phyloP scores from a whole-genome alignment of 768 basidiomycete genomes.

The Mycena latifolia region DNA sequence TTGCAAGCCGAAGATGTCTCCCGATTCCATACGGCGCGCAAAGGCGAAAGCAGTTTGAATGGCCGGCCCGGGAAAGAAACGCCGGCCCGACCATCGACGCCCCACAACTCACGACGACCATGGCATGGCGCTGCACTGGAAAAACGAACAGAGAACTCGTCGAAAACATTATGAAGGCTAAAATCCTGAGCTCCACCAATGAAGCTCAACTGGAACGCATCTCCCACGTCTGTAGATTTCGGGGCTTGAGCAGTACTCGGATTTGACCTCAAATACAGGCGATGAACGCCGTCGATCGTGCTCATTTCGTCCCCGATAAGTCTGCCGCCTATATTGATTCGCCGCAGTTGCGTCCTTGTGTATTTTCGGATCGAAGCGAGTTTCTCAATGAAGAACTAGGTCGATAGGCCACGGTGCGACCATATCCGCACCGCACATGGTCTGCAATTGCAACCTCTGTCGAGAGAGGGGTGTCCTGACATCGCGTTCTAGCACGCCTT shows the following conservation, averaged over 20 bases:
- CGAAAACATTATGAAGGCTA: constrained; percentile 62
- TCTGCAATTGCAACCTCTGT: constrained; percentile 41
- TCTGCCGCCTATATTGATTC: constrained; percentile 80
- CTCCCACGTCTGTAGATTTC: constrained; percentile 57
- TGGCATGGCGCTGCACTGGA: constrained; percentile 90
- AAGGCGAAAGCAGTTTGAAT: too few relatives aligned
- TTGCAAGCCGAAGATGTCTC: too few relatives aligned
- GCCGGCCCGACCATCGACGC: too few relatives aligned
- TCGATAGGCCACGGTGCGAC: constrained; percentile 88
- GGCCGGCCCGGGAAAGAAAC: too few relatives aligned
- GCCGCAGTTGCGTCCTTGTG: constrained; percentile 67
- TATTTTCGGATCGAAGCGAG: not conserved
- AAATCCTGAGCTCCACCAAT: constrained; percentile 35
- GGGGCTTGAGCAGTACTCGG: not conserved
- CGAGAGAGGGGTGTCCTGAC: not conserved
- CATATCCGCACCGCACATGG: constrained; percentile 98
- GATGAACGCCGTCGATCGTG: constrained; percentile 77
- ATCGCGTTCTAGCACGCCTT: constrained; percentile 78
- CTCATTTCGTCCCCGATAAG: constrained; percentile 68
- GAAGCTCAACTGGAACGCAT: constrained; percentile 70
- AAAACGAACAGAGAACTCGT: constrained; percentile 80
- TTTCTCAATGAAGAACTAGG: constrained; percentile 51
- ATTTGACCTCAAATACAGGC: constrained; percentile 57
- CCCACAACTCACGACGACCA: constrained; percentile 40
- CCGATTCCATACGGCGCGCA: too few relatives aligned